Base-by-base conservation (phyloP, 176 grass and related monocot species). In the Areca catechu region DNA sequence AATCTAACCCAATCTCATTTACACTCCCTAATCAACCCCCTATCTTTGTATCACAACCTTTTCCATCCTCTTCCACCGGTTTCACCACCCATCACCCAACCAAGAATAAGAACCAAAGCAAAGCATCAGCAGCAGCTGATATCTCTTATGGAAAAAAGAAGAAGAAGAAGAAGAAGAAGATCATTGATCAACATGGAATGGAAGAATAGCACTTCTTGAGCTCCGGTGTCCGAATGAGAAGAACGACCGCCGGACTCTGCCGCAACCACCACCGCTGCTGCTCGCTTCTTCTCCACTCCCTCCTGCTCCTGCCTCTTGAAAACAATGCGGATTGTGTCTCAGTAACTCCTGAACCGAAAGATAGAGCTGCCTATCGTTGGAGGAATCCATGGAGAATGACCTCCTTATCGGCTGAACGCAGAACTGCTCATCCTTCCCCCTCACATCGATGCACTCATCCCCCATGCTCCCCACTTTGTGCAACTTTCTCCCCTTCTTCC, bases 301-400 rank as follows among this genome's bases (percentile, higher is more conserved):
- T 19, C 24, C 25, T 18, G 7, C 24, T 19, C 24, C 25, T 18
- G 7, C 12, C 16, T 60, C 57, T 30, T 61, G 60, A 27, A 49
- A 10, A 5, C 9, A 61, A 27, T 51, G 73, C 48, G 18, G 30
- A 34, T 74, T 74, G n/a, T 77, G 72, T 22, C 59, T 51, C 17
- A 80, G 62, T n/a, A 80, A 29, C 60, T 83, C 83, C 68, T 67
- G 74, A 57, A 95, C 74, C 19, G 86, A 82, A 30, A 84, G 28
- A 63, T 86, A 84, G 22, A 95, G 63, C 61, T 77, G 78, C 73
- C 67, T 78, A 65, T 79, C 82, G 55, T 58, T 67, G 47, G 76
- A 83, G 14, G 82, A 90, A 69, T 90, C 86, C 71, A 95, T 67
- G 60, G 91, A 95, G 18, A 95, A 49, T 17, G 91, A 95, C 75